These are phyloP conservation scores for Ogataea methanolica DNA, from an alignment of 805 yeast genomes.

Conservation along the genomic window DNA sequence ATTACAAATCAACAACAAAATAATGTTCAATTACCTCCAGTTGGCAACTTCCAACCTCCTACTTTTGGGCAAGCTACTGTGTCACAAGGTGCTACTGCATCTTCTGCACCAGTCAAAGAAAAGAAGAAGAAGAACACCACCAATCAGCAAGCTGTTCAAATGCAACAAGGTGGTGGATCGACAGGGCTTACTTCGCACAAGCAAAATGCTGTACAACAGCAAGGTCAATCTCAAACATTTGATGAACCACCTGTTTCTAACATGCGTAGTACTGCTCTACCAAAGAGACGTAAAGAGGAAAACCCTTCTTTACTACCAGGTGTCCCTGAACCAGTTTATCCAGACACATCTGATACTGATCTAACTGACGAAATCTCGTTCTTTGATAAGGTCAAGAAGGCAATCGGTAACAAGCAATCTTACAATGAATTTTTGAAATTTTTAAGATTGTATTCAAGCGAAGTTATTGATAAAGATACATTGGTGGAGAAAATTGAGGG, in stretches of 20 bases:
- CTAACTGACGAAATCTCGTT: constrained; percentile 82
- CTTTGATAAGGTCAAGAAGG: constrained; percentile 87
- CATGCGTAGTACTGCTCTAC: constrained; percentile 32
- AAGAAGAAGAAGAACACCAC: constrained; percentile 25
- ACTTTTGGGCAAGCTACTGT: constrained; percentile 25
- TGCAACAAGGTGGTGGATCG: constrained; percentile 2
- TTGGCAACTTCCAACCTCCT: constrained; percentile 81
- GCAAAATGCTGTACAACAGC: neutral
- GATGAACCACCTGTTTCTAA: constrained; percentile 48
- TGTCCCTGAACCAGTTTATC: constrained; percentile 75
- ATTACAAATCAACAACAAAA: constrained; percentile 16
- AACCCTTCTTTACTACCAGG: constrained; percentile 77
- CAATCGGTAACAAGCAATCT: constrained; percentile 81
- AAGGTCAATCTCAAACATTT: constrained; percentile 22
- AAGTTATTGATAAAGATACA: constrained; percentile 77
- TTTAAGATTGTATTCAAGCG: constrained; percentile 83
- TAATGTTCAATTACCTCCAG: constrained; percentile 70
- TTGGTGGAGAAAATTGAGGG: constrained; percentile 81
- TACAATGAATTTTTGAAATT: constrained; percentile 91
- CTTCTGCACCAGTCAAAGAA: constrained; percentile 20
- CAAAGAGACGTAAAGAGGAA: constrained; percentile 29
- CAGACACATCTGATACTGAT: constrained; percentile 51
- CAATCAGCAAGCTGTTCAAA: constrained; percentile 12
- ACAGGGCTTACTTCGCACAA: neutral
- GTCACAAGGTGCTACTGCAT: constrained; percentile 11